Evolutionary conservation across 192 early-diverging fungal genomes (phyloP), one percentile per base, ranked within the genome.

Genomic region (Gamsiella multidivaricata): DNA sequence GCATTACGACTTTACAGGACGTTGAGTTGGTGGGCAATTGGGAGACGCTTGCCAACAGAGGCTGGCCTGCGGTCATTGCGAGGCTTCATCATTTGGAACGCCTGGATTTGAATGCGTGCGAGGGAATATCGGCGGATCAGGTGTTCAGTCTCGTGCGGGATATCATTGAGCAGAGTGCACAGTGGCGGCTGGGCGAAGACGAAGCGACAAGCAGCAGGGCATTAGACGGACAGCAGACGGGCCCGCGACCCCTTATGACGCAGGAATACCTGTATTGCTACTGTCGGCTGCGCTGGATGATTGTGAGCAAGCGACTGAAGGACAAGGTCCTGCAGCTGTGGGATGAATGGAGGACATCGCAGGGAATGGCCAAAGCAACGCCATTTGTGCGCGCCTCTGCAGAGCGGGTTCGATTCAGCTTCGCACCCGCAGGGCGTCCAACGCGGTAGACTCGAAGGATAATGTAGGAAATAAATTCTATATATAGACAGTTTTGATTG

Each of bases 71-170:
- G 22, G 66, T 69, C 37, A 37, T 78, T 3, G 34, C 31, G 0
- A 22, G 25, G 46, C 32, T 69, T 15, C 33, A 49, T 20, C 53
- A 53, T 8, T 22, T 78, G 54, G 65, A 78, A 54, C 65, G 74
- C 0, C 42, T 78, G 32, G 74, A 78, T 52, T 32, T 78, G 36
- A 34, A 31, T 15, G 47, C 37, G 11, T 78, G 74, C 29, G 65
- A 78, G 10, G 65, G 65, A 25, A 63, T 78, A 5, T 26, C 59
- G 23, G 65, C 74, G 12, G 74, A 78, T 5, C 74, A 78, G 28
- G 60, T 78, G 5, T 51, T 57, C 10, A 23, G 9, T 15, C 36
- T 78, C 11, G 65, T 64, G 25, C 42, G 28, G 15, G 74, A 68
- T 20, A 34, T 49, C 25, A 37, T 69, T 31, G 54, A 32, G 14